Conservation (phyloP, 306 rosid genomes). For the Lithocarpus polystachyus region DNA sequence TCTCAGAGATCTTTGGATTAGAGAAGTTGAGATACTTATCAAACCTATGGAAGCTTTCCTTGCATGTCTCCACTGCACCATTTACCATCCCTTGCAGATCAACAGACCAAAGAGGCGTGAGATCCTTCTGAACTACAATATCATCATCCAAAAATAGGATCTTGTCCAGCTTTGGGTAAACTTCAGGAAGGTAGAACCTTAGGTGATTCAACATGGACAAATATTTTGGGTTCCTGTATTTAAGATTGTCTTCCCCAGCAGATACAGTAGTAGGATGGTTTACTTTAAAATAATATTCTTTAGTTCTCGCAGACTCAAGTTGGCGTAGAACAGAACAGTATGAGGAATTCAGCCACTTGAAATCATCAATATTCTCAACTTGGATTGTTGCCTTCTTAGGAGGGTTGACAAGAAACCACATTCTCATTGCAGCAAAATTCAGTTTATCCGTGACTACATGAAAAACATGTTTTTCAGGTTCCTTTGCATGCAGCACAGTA, state of each 20-base stretch:
- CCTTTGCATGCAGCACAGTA: slow-evolving; percentile 75
- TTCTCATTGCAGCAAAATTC: slow-evolving; percentile 82
- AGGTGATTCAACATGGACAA: slow-evolving; percentile 92
- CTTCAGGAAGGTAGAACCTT: slow-evolving; percentile 93
- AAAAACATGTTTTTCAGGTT: slow-evolving; percentile 85
- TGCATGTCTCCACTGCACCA: slow-evolving; percentile 99
- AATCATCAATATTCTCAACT: slow-evolving; percentile 86
- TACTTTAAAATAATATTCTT: slow-evolving; percentile 95
- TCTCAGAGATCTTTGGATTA: slow-evolving; percentile 72
- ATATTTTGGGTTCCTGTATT: slow-evolving; percentile 93
- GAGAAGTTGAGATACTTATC: slow-evolving; percentile 96
- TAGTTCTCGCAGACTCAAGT: slow-evolving; percentile 84
- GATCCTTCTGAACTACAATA: slow-evolving; percentile 93
- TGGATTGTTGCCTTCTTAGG: slow-evolving; percentile 70
- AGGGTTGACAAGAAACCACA: slow-evolving; percentile 93
- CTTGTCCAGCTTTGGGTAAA: slow-evolving; percentile 87
- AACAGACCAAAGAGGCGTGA: slow-evolving; percentile 85
- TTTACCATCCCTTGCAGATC: slow-evolving; percentile 90
- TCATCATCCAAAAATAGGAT: slow-evolving; percentile 93
- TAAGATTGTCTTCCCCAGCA: slow-evolving; percentile 76
- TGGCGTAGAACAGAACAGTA: slow-evolving; percentile 96
- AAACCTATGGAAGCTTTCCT: slow-evolving; percentile 97
- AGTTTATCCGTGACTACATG: slow-evolving; percentile 92
- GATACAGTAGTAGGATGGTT: slow-evolving; percentile 87
- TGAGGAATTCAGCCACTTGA: slow-evolving; percentile 96